phyloP scores from a whole-genome alignment of 192 early-diverging fungal species.

The Coemansia sp. region DNA sequence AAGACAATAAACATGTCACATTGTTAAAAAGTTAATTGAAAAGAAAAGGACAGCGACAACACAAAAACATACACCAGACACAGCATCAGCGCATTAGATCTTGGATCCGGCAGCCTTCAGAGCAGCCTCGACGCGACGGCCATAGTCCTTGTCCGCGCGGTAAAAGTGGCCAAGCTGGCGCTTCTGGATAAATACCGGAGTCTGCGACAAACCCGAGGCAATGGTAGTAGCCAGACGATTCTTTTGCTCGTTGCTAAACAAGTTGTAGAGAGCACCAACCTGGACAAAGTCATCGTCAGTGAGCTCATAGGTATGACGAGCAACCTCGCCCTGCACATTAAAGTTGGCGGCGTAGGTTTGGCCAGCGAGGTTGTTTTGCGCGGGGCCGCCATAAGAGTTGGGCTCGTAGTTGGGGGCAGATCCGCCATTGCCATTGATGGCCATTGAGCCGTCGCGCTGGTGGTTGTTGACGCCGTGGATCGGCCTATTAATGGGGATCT shows the following conservation, averaged over 20 bases:
- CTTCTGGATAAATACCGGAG: constrained; percentile 65
- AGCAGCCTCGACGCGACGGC: constrained; percentile 64
- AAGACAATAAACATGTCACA: neutral
- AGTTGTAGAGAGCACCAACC: constrained; percentile 63
- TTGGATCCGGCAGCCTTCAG: constrained; percentile 56
- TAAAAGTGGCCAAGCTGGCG: constrained; percentile 70
- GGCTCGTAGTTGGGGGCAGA: constrained; percentile 70
- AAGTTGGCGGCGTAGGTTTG: constrained; percentile 55
- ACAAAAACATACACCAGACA: neutral
- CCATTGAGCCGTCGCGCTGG: constrained; percentile 74
- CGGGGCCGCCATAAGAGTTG: constrained; percentile 60
- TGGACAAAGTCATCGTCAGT: constrained; percentile 68
- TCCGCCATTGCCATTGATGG: constrained; percentile 62
- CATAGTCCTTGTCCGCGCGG: constrained; percentile 73
- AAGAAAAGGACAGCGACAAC: neutral
- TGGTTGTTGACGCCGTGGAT: constrained; percentile 62
- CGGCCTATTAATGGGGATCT: constrained; percentile 82
- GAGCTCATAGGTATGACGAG: constrained; percentile 59
- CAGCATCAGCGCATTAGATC: constrained; percentile 22
- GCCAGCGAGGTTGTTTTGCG: constrained; percentile 58
- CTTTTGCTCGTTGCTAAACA: constrained; percentile 63
- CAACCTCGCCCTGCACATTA: constrained; percentile 54
- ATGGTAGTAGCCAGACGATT: constrained; percentile 62
- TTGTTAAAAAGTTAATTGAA: neutral
- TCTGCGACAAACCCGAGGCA: constrained; percentile 60